Percentiles rank a stretch among this genome's conserved stretches.
phyloP scores from a whole-genome alignment of 305 asterid genomes.

The Rubia tinctorum region DNA sequence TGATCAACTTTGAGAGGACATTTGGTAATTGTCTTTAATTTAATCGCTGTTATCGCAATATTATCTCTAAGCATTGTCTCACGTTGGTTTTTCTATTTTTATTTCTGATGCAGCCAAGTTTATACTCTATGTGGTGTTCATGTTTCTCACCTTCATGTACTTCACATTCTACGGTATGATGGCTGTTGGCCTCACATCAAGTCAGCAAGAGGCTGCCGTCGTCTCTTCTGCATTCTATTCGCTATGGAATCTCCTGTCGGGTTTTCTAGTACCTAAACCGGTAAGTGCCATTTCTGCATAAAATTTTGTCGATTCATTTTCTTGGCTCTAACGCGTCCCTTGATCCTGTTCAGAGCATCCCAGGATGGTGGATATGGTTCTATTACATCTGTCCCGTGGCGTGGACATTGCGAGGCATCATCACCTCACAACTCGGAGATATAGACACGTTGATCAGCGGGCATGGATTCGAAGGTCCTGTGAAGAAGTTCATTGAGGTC shows the following conservation, averaged over 20 bases:
- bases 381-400: slow-evolving; percentile 76
- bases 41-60: neutral
- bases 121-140: slow-evolving; percentile 18
- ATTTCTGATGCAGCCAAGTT: slow-evolving; percentile 44
- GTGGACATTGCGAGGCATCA: slow-evolving; percentile 79
- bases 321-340: neutral
- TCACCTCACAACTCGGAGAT: slow-evolving; percentile 80
- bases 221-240: slow-evolving; percentile 83
- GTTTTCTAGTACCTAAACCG: slow-evolving; percentile 89
- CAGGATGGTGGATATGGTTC: slow-evolving; percentile 95
- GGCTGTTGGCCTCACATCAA: slow-evolving; percentile 87
- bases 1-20: slow-evolving; percentile 80
- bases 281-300: slow-evolving; percentile 27
- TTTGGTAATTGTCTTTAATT: slow-evolving; percentile 34
- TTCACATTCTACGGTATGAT: slow-evolving; percentile 90
- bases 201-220: slow-evolving; percentile 65
- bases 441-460: slow-evolving; percentile 53
- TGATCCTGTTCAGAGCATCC: slow-evolving; percentile 43
- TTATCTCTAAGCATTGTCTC: neutral
- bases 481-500: slow-evolving; percentile 50
- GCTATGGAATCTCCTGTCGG: slow-evolving; percentile 87
- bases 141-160: slow-evolving; percentile 49
- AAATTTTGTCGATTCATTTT: neutral
- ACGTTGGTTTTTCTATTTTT: neutral
- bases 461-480: slow-evolving; percentile 61